Percentiles rank a stretch among this genome's conserved stretches.
These are phyloP conservation scores for Ulota crispa DNA, from an alignment of 225 moss, liverwort and hornwort species.

Conservation along the genomic window DNA sequence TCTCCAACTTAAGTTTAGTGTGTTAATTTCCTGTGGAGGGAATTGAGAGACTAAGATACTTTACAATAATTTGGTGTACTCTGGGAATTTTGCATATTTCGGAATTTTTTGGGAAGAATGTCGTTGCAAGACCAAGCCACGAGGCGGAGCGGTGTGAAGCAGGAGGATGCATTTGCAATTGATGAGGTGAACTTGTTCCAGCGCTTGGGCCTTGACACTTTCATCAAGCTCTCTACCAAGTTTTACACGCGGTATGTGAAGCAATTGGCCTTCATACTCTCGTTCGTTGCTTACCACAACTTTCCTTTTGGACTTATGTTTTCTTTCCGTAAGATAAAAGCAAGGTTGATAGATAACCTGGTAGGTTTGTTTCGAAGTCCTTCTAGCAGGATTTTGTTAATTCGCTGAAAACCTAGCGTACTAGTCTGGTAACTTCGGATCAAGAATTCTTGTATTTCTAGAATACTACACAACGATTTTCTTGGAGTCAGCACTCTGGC, in stretches of 20 bases:
- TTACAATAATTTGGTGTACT: no score
- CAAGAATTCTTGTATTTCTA: conserved; percentile 2
- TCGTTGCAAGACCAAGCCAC: conserved; percentile 72
- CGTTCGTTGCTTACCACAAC: not conserved
- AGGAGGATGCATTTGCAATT: conserved; percentile 77
- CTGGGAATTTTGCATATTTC: not conserved
- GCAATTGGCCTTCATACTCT: not conserved
- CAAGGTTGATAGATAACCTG: not conserved
- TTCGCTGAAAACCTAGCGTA: not conserved
- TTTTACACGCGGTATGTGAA: conserved; percentile 69
- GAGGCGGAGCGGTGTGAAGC: conserved; percentile 70
- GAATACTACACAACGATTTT: not conserved
- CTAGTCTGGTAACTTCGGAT: not conserved
- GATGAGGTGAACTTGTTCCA: conserved; percentile 73
- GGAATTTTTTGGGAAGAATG: conserved; percentile 17
- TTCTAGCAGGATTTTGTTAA: not conserved
- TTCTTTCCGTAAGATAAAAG: not conserved
- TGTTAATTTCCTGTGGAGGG: not conserved
- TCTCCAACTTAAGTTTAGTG: not conserved
- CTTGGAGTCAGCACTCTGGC: not conserved
- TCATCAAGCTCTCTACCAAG: conserved; percentile 76
- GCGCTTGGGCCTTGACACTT: conserved; percentile 68
- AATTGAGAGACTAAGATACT: not conserved
- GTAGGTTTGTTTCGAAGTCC: not conserved
- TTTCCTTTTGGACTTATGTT: not conserved